These are phyloP conservation scores for Acmispon strigosus DNA, from an alignment of 306 rosid species.

Conservation along the genomic window DNA sequence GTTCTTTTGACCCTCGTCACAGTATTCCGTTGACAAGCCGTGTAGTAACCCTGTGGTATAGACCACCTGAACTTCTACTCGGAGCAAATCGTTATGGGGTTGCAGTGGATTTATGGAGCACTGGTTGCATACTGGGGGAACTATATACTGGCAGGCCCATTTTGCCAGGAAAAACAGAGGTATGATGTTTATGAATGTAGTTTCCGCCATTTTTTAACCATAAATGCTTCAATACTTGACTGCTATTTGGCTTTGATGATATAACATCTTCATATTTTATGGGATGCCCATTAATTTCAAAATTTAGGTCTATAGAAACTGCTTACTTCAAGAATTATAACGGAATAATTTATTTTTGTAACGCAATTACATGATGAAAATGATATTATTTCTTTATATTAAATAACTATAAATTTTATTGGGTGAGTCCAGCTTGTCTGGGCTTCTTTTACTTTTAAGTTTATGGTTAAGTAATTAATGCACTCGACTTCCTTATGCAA, in stretches of 20 bases:
- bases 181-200: constrained; percentile 19
- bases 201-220: not conserved
- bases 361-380: not conserved
- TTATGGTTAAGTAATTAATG: not conserved
- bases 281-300: not conserved
- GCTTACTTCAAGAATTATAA: not conserved
- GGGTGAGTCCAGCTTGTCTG: not conserved
- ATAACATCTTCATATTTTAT: not conserved
- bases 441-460: not conserved
- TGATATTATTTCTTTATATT: not conserved
- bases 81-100: constrained; percentile 94
- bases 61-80: constrained; percentile 97
- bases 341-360: not conserved
- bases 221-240: not conserved
- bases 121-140: constrained; percentile 97
- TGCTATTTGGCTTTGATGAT: not conserved
- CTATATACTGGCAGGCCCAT: constrained; percentile 84
- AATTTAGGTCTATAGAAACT: not conserved
- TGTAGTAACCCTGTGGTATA: constrained; percentile 93
- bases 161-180: constrained; percentile 99
- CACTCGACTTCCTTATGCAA: not conserved
- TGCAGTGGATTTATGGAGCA: constrained; percentile 94
- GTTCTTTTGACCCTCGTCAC: constrained; percentile 59
- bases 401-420: not conserved
- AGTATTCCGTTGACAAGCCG: constrained; percentile 80